These are phyloP conservation scores for Lactarius pseudohatsudake DNA, from an alignment of 768 basidiomycete species.

Conservation along the genomic window DNA sequence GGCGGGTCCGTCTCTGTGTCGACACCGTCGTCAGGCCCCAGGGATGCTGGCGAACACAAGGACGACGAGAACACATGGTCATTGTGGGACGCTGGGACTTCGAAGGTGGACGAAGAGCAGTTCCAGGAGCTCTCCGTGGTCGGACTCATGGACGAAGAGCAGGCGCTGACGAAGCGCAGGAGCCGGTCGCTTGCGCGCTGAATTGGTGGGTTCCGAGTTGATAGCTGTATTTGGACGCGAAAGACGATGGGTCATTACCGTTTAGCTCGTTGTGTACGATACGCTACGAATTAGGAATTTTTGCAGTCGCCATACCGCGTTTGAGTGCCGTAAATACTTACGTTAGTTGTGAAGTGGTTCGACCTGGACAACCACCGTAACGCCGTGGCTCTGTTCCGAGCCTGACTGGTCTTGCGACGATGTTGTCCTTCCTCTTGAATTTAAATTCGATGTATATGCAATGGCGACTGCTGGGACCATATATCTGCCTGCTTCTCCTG, in stretches of 20 bases:
- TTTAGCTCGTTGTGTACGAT: background rate
- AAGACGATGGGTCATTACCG: constrained; percentile 4
- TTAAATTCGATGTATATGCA: constrained; percentile 33
- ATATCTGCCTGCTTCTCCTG: constrained; percentile 16
- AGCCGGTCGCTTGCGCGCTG: constrained; percentile 15
- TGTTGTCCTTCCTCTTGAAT: background rate
- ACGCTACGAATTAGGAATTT: background rate
- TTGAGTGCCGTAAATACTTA: background rate
- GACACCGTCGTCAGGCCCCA: constrained; percentile 42
- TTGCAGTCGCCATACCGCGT: too few relatives aligned
- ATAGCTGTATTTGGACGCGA: background rate
- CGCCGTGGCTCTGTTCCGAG: background rate
- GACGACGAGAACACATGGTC: constrained; percentile 32
- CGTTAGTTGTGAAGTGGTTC: background rate
- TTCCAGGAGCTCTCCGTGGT: constrained; percentile 36
- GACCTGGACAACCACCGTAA: too few relatives aligned
- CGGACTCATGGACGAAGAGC: constrained; percentile 40
- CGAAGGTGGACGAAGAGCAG: constrained; percentile 37
- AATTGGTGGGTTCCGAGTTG: background rate
- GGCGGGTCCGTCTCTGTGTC: constrained; percentile 38
- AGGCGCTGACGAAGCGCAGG: constrained; percentile 29
- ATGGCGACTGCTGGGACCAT: constrained; percentile 6
- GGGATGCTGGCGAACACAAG: constrained; percentile 32
- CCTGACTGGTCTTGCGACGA: background rate
- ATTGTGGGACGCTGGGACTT: constrained; percentile 37